Evolutionary conservation across 352 stramenopile species (phyloP), one percentile per base, ranked within the genome.

Genomic region (Phytophthora cryptogea): DNA sequence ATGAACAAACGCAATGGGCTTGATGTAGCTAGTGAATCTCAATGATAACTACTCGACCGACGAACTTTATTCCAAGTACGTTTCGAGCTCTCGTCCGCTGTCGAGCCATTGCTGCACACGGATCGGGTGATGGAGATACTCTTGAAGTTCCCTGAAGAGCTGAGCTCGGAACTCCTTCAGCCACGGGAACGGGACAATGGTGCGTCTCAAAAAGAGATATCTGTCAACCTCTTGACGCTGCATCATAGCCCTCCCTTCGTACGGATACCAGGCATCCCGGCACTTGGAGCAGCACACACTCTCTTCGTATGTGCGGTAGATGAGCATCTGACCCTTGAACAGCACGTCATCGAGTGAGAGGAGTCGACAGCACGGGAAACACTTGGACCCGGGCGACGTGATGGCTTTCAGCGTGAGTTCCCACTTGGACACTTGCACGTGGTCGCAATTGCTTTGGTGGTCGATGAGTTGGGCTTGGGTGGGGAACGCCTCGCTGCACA

Each of bases 221-320:
- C 17, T 59, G 33, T 64, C 39, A 9, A 68, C 60, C 17, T 68
- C 60, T 58, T 59, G 39, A 13, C 26, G 40, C 32, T 42, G 46
- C 60, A 68, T 54, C 39, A 64, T 48, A 27, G 60, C 45, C 13
- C 54, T 33, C 10, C 60, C 60, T 54, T 68, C 60, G 54, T 68
- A 68, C 17, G 60, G 60, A 28, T 17, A 68, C 46, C 54, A 68
- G 16, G 60, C 41, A n/a, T 68, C 54, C 31, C 60, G 42, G 48
- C 60, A 68, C 5, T 20, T 54, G 0, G 54, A 68, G 47, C 60
- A 68, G 46, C 54, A 64, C 11, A 49, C 27, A 27, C 53, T 64
- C 14, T 64, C 60, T 11, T 68, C 54, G 40, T 68, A 68, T 3
- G 60, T 63, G 14, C 60, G 60, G 33, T 64, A 68, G 35, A 68